These are phyloP conservation scores for Cadophora sp. DNA, from an alignment of 2,329 filamentous ascomycete genomes.

Conservation along the genomic window DNA sequence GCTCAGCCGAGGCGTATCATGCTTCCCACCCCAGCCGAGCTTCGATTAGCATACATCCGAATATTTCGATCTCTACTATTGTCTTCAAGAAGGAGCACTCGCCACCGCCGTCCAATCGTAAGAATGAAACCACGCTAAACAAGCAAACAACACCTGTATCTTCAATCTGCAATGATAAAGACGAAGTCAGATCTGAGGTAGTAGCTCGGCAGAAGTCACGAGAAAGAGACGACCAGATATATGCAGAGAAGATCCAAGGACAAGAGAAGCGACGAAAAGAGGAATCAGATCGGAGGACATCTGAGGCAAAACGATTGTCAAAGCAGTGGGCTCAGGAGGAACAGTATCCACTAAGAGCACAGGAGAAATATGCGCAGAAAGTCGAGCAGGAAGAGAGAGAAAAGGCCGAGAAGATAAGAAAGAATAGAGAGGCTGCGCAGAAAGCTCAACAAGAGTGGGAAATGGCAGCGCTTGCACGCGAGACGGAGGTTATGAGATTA, in stretches of 20 bases:
- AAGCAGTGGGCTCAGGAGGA: constrained; percentile 23
- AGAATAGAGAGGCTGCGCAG: constrained; percentile 22
- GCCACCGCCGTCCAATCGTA: background rate
- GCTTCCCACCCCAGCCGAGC: background rate
- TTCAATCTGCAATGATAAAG: constrained; percentile 6
- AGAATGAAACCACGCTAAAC: background rate
- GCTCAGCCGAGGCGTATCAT: background rate
- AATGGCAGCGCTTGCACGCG: constrained; percentile 16
- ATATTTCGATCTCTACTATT: background rate
- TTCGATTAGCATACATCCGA: constrained; percentile 5
- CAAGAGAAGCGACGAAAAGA: constrained; percentile 17
- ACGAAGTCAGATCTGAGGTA: background rate
- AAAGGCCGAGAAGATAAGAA: constrained; percentile 13
- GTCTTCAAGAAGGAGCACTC: background rate
- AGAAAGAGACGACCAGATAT: constrained; percentile 9
- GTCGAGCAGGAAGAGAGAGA: constrained; percentile 17
- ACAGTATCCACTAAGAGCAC: constrained; percentile 12
- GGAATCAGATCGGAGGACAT: background rate
- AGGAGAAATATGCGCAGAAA: constrained; percentile 22
- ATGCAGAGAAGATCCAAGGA: constrained; percentile 13
- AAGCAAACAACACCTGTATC: background rate
- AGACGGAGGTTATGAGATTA: constrained; percentile 19
- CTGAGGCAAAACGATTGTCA: constrained; percentile 21
- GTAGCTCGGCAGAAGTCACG: background rate
- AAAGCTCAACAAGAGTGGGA: constrained; percentile 22